A percentile compares a stretch with the other conserved stretches of the same genome.
Conservation (phyloP, 495 filamentous ascomycete species). For the Lasiosphaeris hirsuta region DNA sequence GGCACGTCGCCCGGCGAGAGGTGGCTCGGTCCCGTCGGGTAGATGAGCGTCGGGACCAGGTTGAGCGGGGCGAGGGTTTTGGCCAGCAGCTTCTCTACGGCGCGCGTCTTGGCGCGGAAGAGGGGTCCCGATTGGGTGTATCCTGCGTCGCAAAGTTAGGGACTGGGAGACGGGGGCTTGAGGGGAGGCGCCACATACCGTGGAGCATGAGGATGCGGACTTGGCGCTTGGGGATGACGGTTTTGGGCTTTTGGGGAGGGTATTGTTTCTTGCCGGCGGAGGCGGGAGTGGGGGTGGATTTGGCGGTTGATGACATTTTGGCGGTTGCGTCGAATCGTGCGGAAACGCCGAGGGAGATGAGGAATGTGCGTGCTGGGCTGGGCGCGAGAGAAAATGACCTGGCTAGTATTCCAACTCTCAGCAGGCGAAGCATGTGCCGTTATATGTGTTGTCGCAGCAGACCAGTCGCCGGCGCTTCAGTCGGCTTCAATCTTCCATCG, state of each 20-base stretch:
- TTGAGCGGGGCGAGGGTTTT: constrained; percentile 65
- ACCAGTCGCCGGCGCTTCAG: no score
- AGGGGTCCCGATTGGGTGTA: constrained; percentile 87
- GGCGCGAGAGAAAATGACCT: background rate
- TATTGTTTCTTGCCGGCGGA: no score
- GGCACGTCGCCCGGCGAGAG: constrained; percentile 69
- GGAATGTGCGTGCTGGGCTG: no score
- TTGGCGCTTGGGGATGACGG: constrained; percentile 30
- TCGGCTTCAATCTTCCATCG: no score
- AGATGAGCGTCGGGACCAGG: constrained; percentile 54
- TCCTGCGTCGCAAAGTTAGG: constrained; percentile 39
- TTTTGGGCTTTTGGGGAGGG: no score
- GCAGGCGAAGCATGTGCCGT: constrained; percentile 3
- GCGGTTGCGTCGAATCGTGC: no score
- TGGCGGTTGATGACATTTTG: no score
- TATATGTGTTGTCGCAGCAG: no score
- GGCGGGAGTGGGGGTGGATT: no score
- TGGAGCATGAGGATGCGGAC: constrained; percentile 58
- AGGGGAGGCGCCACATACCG: constrained; percentile 32
- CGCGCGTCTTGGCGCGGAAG: constrained; percentile 87
- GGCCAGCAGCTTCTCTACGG: constrained; percentile 72
- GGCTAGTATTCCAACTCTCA: background rate
- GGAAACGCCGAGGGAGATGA: no score
- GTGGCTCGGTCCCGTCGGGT: constrained; percentile 59
- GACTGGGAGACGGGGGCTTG: background rate